These are phyloP conservation scores for Aureobasidium namibiae DNA, from an alignment of 2,329 filamentous ascomycete genomes.

Conservation along the genomic window DNA sequence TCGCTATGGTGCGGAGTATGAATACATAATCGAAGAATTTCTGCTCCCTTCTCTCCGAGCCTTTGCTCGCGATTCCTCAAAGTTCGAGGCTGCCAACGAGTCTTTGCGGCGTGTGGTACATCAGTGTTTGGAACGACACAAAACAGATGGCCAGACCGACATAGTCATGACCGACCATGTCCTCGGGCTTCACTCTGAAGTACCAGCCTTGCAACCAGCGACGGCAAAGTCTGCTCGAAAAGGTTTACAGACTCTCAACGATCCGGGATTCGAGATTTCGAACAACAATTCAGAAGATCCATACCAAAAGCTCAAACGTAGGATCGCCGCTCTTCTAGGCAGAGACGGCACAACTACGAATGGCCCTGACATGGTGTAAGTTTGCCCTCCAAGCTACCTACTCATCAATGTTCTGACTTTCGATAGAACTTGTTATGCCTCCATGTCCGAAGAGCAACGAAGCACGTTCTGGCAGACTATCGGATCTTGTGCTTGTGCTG, in stretches of 20 bases:
- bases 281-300: background rate
- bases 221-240: background rate
- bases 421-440: constrained; percentile 18
- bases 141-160: background rate
- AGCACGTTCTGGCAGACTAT: constrained; percentile 9
- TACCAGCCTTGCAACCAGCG: background rate
- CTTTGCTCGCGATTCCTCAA: background rate
- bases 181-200: background rate
- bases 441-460: constrained; percentile 14
- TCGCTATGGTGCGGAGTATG: background rate
- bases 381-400: background rate
- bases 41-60: background rate
- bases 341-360: background rate
- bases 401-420: background rate
- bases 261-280: background rate
- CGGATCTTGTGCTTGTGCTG: constrained; percentile 8
- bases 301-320: background rate
- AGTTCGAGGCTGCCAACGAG: background rate
- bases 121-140: background rate
- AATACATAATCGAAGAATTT: constrained; percentile 5
- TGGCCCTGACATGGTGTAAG: background rate
- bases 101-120: background rate
- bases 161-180: background rate
- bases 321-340: background rate
- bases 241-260: background rate